phyloP scores from a whole-genome alignment of 2,329 filamentous ascomycete genomes.

The Huntiella bhutanensis region DNA sequence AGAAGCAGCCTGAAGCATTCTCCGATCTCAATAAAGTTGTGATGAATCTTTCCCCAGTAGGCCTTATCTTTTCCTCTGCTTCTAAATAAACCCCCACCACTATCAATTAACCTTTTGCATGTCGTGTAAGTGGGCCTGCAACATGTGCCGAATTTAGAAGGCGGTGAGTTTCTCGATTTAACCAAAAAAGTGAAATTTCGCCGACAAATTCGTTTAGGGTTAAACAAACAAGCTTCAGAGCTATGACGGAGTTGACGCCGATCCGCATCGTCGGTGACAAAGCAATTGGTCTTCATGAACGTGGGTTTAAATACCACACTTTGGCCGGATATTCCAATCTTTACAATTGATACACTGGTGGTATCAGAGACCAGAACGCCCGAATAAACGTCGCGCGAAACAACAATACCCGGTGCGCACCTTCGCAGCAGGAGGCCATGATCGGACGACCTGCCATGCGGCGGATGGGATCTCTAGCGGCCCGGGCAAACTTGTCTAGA shows the following conservation, averaged over 20 bases:
- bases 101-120: too few relatives aligned
- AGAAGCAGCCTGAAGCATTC: too few relatives aligned
- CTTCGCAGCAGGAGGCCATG: background rate
- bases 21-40: too few relatives aligned
- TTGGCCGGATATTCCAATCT: background rate
- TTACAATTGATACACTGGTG: background rate
- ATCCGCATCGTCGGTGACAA: background rate
- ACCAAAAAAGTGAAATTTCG: constrained; percentile 1
- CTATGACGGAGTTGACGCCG: too few relatives aligned
- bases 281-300: background rate
- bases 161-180: constrained; percentile 5
- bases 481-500: background rate
- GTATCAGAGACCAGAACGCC: too few relatives aligned
- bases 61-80: too few relatives aligned
- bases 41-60: too few relatives aligned
- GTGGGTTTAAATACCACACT: background rate
- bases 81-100: too few relatives aligned
- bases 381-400: too few relatives aligned
- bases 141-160: constrained; percentile 1
- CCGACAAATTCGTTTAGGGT: background rate
- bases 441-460: constrained; percentile 5
- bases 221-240: too few relatives aligned
- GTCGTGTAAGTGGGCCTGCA: too few relatives aligned
- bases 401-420: too few relatives aligned
- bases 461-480: background rate